Percentiles rank a stretch among this genome's conserved stretches.
These are phyloP conservation scores for Candida loeiensis DNA, from an alignment of 805 yeast species.

Conservation along the genomic window DNA sequence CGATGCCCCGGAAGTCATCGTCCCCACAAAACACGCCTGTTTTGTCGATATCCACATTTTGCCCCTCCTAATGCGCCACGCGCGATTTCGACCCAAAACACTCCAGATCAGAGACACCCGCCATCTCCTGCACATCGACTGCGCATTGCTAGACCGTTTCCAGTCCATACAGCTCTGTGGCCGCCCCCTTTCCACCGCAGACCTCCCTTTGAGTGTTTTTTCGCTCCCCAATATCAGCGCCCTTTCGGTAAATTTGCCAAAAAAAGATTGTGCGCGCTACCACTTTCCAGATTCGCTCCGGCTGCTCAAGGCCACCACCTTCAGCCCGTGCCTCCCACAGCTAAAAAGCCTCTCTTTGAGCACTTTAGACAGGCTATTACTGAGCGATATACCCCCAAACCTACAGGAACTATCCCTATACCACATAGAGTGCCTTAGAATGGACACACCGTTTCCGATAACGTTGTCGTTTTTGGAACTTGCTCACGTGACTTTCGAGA, in stretches of 20 bases:
- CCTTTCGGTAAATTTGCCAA: not conserved
- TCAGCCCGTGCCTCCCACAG: not conserved
- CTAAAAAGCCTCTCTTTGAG: not conserved
- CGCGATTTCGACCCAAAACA: slow-evolving; percentile 2
- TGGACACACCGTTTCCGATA: slow-evolving; percentile 5
- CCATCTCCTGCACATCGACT: slow-evolving; percentile 3
- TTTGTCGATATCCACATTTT: slow-evolving; percentile 4
- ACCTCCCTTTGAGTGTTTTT: too few species aligned
- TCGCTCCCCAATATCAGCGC: not conserved
- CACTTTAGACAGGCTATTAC: not conserved
- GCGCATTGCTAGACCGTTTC: slow-evolving; percentile 1
- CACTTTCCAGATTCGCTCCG: slow-evolving; percentile 4
- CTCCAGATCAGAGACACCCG: slow-evolving; percentile 7
- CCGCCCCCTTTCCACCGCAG: slow-evolving; percentile 1
- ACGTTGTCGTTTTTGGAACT: slow-evolving; percentile 3
- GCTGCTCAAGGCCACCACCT: slow-evolving; percentile 3
- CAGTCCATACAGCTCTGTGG: slow-evolving; percentile 5
- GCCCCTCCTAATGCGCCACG: slow-evolving; percentile 4
- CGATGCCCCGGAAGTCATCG: slow-evolving; percentile 3
- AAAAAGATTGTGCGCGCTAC: not conserved
- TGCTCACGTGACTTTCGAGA: slow-evolving; percentile 2
- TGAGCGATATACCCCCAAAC: slow-evolving; percentile 1
- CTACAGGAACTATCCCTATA: slow-evolving; percentile 1
- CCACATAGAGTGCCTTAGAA: not conserved
- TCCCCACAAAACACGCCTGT: slow-evolving; percentile 1